These are phyloP conservation scores for Clonostachys chloroleuca DNA, from an alignment of 2,329 filamentous ascomycete species.

Conservation along the genomic window DNA sequence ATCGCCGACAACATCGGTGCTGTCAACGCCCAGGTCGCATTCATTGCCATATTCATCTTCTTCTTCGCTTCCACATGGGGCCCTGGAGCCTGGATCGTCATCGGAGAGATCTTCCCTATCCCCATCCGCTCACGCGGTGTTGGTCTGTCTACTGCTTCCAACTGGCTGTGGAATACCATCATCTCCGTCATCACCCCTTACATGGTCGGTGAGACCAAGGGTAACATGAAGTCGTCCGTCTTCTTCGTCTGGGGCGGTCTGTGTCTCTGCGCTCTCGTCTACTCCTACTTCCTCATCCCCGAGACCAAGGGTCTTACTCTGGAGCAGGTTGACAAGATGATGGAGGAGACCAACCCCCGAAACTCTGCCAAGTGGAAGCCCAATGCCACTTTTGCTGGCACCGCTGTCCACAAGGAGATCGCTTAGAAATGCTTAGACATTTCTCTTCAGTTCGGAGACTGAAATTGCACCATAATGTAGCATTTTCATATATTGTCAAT, in stretches of 20 bases:
- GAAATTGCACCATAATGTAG: too few relatives aligned
- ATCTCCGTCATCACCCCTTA: constrained; percentile 80
- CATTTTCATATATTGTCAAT: too few relatives aligned
- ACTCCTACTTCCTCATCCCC: constrained; percentile 76
- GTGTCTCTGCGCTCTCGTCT: constrained; percentile 67
- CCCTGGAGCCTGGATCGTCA: constrained; percentile 19
- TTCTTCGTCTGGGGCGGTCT: constrained; percentile 75
- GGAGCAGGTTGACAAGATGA: constrained; percentile 80
- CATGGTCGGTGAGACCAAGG: constrained; percentile 67
- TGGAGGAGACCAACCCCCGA: constrained; percentile 55
- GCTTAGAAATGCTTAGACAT: too few relatives aligned
- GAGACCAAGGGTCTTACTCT: constrained; percentile 85
- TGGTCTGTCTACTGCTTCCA: constrained; percentile 52
- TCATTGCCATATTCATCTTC: constrained; percentile 65
- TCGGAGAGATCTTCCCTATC: constrained; percentile 52
- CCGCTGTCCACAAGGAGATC: too few relatives aligned
- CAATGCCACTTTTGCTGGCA: neutral
- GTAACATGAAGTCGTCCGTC: constrained; percentile 69
- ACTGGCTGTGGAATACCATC: constrained; percentile 70
- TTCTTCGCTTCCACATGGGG: constrained; percentile 67
- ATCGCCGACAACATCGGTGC: constrained; percentile 44
- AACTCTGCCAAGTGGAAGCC: constrained; percentile 48
- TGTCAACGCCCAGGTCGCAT: constrained; percentile 52
- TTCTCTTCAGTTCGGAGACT: too few relatives aligned
- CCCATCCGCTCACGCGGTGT: constrained; percentile 56